Percentiles rank a stretch among this genome's conserved stretches.
Conservation (phyloP, 108 stramenopile genomes). For the Nannochloropsis gaditana region DNA sequence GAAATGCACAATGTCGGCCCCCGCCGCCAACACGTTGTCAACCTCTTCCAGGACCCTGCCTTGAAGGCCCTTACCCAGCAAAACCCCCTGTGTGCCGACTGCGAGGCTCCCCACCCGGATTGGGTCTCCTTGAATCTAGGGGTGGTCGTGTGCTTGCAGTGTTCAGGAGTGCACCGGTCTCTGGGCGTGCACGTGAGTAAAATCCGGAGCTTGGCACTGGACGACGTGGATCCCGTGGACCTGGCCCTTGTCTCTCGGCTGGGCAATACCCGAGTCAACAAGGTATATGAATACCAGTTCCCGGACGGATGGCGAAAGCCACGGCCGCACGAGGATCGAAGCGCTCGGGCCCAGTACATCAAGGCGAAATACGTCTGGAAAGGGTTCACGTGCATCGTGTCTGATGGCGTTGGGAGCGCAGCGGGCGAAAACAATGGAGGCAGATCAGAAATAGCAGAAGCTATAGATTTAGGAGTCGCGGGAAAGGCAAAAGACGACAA, state of each 20-base stretch:
- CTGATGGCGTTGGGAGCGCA: neutral
- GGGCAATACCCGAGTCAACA: conserved; percentile 31
- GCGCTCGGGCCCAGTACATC: conserved; percentile 29
- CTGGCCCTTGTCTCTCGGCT: conserved; percentile 23
- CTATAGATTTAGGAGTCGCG: neutral
- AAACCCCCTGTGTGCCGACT: conserved; percentile 34
- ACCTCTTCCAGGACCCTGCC: too few relatives aligned
- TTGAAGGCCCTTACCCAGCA: neutral
- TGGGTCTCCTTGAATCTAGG: conserved; percentile 33
- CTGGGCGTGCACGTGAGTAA: conserved; percentile 95
- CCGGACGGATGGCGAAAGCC: conserved; percentile 38
- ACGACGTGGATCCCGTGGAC: conserved; percentile 35
- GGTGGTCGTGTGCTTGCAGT: conserved; percentile 79
- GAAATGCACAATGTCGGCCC: too few relatives aligned
- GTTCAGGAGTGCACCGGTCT: conserved; percentile 87
- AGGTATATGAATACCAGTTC: conserved; percentile 31
- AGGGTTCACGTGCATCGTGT: conserved; percentile 22
- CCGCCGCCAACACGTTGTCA: too few relatives aligned
- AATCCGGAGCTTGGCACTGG: conserved; percentile 52
- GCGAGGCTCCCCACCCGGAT: conserved; percentile 28
- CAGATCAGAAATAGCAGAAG: too few relatives aligned
- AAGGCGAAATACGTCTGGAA: conserved; percentile 43
- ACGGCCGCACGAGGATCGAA: neutral
- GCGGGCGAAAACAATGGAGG: neutral
- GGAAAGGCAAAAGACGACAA: neutral